phyloP scores from a whole-genome alignment of 2,329 filamentous ascomycete species.

The Scedosporium minutisporum region DNA sequence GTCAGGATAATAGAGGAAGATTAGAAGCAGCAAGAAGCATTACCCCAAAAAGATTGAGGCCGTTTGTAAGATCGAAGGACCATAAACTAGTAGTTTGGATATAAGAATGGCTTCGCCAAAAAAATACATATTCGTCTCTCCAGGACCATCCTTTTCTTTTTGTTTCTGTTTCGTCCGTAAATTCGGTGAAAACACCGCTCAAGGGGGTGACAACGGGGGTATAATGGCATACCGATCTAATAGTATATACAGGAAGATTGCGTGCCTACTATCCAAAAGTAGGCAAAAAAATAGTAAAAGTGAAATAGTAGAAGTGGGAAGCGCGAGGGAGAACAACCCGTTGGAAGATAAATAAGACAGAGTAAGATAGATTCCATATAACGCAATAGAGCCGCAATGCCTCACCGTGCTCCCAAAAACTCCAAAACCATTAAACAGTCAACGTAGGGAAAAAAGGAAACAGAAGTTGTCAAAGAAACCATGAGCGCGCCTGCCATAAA shows the following conservation, averaged over 20 bases:
- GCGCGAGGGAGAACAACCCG: not conserved
- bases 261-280: not conserved
- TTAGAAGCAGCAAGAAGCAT: no score
- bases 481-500: not conserved
- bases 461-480: not conserved
- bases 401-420: conserved; percentile 16
- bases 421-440: not conserved
- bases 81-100: no score
- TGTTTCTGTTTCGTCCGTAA: not conserved
- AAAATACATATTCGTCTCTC: no score
- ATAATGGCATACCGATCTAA: not conserved
- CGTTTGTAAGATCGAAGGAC: no score
- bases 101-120: no score
- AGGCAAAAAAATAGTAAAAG: not conserved
- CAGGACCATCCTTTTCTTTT: not conserved
- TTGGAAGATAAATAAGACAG: not conserved
- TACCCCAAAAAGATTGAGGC: no score
- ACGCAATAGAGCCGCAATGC: not conserved
- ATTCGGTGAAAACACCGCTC: not conserved
- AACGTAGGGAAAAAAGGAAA: not conserved
- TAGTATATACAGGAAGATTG: not conserved
- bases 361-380: not conserved
- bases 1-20: no score
- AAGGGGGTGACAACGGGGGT: not conserved
- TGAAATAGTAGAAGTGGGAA: not conserved